Evolutionary conservation across 1,284 basidiomycete species (phyloP).

Genomic region (Agaricales sp.): DNA sequence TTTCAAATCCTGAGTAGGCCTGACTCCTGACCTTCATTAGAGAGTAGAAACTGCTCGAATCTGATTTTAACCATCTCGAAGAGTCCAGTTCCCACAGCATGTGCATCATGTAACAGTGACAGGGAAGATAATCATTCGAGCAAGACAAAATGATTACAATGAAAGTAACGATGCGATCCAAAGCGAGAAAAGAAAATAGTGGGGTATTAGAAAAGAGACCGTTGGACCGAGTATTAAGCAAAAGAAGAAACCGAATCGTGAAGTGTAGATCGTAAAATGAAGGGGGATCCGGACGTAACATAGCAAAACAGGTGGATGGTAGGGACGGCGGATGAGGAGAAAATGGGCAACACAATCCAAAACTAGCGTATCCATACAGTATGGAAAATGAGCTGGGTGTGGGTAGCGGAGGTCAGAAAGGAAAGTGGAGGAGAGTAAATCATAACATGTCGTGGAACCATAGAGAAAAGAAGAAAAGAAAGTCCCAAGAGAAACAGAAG

Average conservation of each 20-base stretch:
- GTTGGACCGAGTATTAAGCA: conserved; percentile 22
- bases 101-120: not conserved
- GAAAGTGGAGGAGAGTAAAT: conserved; percentile 35
- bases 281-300: not conserved
- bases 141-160: not conserved
- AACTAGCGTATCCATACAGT: not conserved
- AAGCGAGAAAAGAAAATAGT: conserved; percentile 18
- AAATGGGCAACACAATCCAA: not conserved
- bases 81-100: conserved; percentile 1
- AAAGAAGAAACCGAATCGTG: not conserved
- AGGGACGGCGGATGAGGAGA: no score
- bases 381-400: not conserved
- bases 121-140: not conserved
- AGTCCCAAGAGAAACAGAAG: conserved; percentile 14
- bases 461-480: conserved; percentile 24
- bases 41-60: no score
- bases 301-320: not conserved
- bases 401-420: conserved; percentile 10
- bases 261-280: conserved; percentile 2
- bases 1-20: no score
- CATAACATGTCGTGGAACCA: conserved; percentile 28
- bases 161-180: conserved; percentile 15
- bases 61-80: no score
- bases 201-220: conserved; percentile 25
- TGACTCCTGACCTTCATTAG: no score